Conservation (phyloP, 345 rosid species). For the Populus alba region DNA sequence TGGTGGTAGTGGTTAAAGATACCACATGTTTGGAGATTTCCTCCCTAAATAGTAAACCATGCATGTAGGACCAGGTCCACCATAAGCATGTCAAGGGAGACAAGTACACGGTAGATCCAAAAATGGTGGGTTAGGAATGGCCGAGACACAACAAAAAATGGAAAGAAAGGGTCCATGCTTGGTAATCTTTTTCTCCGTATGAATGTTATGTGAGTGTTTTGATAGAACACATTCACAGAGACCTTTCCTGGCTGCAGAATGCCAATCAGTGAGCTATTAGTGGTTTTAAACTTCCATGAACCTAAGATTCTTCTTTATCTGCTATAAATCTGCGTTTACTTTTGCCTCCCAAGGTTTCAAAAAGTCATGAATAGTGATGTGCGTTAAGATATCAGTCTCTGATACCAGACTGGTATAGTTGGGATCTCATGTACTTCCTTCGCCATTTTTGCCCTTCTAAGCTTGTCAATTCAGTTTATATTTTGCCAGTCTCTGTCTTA, state of each 20-base stretch:
- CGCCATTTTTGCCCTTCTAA: not conserved
- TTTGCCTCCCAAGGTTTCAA: not conserved
- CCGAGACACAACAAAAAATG: conserved; percentile 9
- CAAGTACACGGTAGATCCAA: conserved; percentile 36
- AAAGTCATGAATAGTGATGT: not conserved
- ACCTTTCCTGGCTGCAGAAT: conserved; percentile 4
- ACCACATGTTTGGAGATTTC: conserved; percentile 1
- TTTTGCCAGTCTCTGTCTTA: not conserved
- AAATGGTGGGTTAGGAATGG: conserved; percentile 10
- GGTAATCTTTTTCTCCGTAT: conserved; percentile 7
- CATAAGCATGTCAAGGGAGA: conserved; percentile 20
- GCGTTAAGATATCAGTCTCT: not conserved
- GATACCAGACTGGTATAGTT: not conserved
- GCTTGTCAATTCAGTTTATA: not conserved
- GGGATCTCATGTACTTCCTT: not conserved
- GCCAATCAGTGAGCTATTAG: conserved; percentile 12
- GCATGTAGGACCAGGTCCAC: conserved; percentile 28
- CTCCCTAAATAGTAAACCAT: not conserved
- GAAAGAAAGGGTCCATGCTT: conserved; percentile 9
- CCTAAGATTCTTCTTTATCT: conserved; percentile 7
- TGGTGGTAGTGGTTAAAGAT: not conserved
- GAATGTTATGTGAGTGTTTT: not conserved
- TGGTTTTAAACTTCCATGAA: conserved; percentile 2
- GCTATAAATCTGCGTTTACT: not conserved
- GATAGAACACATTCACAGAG: conserved; percentile 4